Evolutionary conservation across 73 alveolate species (phyloP).

Genomic region (Chromera velia): DNA sequence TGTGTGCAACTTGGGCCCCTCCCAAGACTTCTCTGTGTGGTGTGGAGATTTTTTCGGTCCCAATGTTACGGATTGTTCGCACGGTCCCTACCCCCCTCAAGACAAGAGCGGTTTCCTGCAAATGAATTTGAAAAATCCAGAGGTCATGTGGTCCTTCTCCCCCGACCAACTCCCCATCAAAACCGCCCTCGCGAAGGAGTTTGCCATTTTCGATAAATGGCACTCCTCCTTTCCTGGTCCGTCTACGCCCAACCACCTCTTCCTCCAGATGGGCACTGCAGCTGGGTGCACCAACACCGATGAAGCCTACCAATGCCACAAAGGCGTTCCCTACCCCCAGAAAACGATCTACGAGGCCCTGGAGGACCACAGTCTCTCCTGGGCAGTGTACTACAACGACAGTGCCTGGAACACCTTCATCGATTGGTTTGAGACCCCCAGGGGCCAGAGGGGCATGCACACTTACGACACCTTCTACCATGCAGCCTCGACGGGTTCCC

Average conservation of each 20-base stretch:
- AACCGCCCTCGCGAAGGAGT: slow-evolving; percentile 10
- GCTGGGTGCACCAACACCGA: neutral
- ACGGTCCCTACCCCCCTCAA: slow-evolving; percentile 14
- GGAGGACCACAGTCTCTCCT: neutral
- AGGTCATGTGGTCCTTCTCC: slow-evolving; percentile 22
- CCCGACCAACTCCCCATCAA: slow-evolving; percentile 40
- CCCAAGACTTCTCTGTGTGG: no score
- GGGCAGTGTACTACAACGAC: neutral
- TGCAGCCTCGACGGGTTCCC: neutral
- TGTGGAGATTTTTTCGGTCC: slow-evolving; percentile 6
- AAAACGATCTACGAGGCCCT: neutral
- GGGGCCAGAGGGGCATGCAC: neutral
- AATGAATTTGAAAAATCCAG: slow-evolving; percentile 14
- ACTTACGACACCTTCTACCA: neutral
- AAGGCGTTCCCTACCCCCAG: neutral
- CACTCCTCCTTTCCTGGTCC: slow-evolving; percentile 21
- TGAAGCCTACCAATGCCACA: neutral
- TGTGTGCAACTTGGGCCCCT: slow-evolving; percentile 22
- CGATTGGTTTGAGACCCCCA: neutral
- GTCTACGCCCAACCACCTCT: slow-evolving; percentile 32
- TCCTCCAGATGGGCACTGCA: slow-evolving; percentile 6
- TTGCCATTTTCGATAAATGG: slow-evolving; percentile 18
- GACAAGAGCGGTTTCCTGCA: slow-evolving; percentile 15
- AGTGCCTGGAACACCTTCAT: neutral
- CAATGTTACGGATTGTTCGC: slow-evolving; percentile 3